Percentiles rank a stretch among this genome's conserved stretches.
phyloP scores from a whole-genome alignment of 257 asterid genomes.

The Rehmannia glutinosa region DNA sequence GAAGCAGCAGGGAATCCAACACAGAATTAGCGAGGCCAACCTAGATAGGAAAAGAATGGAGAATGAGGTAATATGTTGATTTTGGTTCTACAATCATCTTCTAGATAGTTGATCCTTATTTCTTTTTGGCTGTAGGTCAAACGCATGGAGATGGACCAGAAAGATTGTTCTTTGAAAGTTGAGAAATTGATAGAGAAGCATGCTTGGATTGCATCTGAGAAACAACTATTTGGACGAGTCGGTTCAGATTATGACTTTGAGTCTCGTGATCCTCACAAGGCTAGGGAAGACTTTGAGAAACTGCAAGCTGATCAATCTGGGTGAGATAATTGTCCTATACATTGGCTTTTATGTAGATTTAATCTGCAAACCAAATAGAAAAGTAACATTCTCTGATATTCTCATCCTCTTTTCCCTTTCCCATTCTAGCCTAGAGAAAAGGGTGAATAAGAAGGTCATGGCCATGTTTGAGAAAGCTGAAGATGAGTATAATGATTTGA shows the following conservation, averaged over 20 bases:
- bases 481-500: slow-evolving; percentile 90
- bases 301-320: slow-evolving; percentile 85
- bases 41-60: slow-evolving; percentile 90
- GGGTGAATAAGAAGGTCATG: slow-evolving; percentile 97
- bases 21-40: slow-evolving; percentile 63
- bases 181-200: slow-evolving; percentile 86
- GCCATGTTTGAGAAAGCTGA: slow-evolving; percentile 99
- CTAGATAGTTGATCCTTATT: neutral
- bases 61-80: slow-evolving; percentile 60
- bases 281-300: slow-evolving; percentile 64
- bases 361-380: slow-evolving; percentile 2
- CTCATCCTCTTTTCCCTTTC: slow-evolving; percentile 14
- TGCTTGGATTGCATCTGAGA: slow-evolving; percentile 92
- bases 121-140: slow-evolving; percentile 51
- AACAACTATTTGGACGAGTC: slow-evolving; percentile 83
- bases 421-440: slow-evolving; percentile 81
- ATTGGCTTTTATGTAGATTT: neutral
- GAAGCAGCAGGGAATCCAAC: slow-evolving; percentile 68
- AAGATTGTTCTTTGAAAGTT: slow-evolving; percentile 72
- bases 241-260: slow-evolving; percentile 96
- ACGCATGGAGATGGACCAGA: slow-evolving; percentile 89
- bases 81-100: slow-evolving; percentile 16
- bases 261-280: slow-evolving; percentile 68
- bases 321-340: slow-evolving; percentile 42
- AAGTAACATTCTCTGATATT: slow-evolving; percentile 7